Evolutionary conservation across 1,139 yeast species (phyloP).

Genomic region (Taphrina deformans): DNA sequence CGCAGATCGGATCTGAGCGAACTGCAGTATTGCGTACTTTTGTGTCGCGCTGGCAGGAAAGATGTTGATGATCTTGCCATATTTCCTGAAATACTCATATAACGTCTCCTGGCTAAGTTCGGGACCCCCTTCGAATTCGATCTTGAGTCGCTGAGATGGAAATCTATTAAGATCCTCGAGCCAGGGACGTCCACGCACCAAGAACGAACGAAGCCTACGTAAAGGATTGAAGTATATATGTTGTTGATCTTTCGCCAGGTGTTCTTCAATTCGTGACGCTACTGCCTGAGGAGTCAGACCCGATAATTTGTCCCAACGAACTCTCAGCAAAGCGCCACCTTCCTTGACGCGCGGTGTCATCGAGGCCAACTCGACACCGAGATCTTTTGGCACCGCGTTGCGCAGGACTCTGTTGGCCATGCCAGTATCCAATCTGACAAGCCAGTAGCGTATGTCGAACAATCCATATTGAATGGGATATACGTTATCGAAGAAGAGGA

Average conservation of each 20-base stretch:
- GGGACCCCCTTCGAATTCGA: conserved; percentile 69
- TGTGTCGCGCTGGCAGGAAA: conserved; percentile 53
- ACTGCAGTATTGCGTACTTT: conserved; percentile 58
- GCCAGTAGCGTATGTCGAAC: conserved; percentile 42
- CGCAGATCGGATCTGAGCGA: conserved; percentile 63
- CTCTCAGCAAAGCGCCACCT: conserved; percentile 90
- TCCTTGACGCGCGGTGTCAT: conserved; percentile 74
- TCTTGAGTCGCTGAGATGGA: conserved; percentile 63
- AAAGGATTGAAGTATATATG: conserved; percentile 46
- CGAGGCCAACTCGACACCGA: conserved; percentile 52
- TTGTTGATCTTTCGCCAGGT: conserved; percentile 36
- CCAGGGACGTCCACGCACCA: conserved; percentile 94
- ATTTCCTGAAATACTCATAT: conserved; percentile 71
- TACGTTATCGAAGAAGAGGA: conserved; percentile 46
- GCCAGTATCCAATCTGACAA: conserved; percentile 47
- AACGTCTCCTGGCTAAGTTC: conserved; percentile 77
- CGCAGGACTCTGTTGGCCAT: conserved; percentile 43
- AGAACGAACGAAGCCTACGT: conserved; percentile 56
- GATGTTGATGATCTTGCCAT: conserved; percentile 79
- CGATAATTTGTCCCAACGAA: conserved; percentile 44
- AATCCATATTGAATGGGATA: conserved; percentile 41
- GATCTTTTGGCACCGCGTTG: conserved; percentile 49
- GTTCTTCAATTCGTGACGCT: conserved; percentile 38
- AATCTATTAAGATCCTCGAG: conserved; percentile 77
- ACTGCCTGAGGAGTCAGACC: conserved; percentile 36